A percentile compares a stretch with the other conserved stretches of the same genome.
These are phyloP conservation scores for Arabis alpina DNA, from an alignment of 345 rosid genomes.

Conservation along the genomic window DNA sequence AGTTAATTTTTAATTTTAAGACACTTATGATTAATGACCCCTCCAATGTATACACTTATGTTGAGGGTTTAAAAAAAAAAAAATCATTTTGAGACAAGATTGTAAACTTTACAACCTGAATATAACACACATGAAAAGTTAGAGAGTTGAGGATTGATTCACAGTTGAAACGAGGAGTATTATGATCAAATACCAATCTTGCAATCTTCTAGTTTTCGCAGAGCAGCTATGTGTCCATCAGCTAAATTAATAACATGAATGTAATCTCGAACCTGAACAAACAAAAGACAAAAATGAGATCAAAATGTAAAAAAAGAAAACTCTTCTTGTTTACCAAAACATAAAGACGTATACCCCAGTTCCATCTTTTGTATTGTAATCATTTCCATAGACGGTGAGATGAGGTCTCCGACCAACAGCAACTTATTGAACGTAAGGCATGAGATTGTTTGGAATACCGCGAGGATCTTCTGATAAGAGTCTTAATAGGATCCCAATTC, in stretches of 20 bases:
- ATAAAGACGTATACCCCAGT: slow-evolving; percentile 77
- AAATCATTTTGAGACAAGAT: too few species aligned
- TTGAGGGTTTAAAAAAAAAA: too few species aligned
- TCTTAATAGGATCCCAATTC: too few species aligned
- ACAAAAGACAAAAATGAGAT: slow-evolving; percentile 18
- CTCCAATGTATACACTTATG: too few species aligned
- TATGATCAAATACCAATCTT: slow-evolving; percentile 57
- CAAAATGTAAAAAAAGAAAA: neutral
- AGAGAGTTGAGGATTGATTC: neutral
- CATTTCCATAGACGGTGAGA: slow-evolving; percentile 79
- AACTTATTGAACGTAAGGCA: slow-evolving; percentile 95
- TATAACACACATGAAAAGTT: neutral
- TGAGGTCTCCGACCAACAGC: slow-evolving; percentile 89
- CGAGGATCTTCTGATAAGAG: too few species aligned
- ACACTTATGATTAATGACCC: too few species aligned
- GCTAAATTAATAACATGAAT: slow-evolving; percentile 94
- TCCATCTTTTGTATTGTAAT: slow-evolving; percentile 85
- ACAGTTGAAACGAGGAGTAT: neutral
- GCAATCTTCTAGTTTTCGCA: slow-evolving; percentile 65
- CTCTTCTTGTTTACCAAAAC: neutral
- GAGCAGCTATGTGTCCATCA: slow-evolving; percentile 84
- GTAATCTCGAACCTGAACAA: slow-evolving; percentile 83
- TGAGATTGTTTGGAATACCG: slow-evolving; percentile 95
- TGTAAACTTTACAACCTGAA: slow-evolving; percentile 90
- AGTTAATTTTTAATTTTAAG: too few species aligned